These are phyloP conservation scores for Lachancea sp. DNA, from an alignment of 805 yeast genomes.

Conservation along the genomic window DNA sequence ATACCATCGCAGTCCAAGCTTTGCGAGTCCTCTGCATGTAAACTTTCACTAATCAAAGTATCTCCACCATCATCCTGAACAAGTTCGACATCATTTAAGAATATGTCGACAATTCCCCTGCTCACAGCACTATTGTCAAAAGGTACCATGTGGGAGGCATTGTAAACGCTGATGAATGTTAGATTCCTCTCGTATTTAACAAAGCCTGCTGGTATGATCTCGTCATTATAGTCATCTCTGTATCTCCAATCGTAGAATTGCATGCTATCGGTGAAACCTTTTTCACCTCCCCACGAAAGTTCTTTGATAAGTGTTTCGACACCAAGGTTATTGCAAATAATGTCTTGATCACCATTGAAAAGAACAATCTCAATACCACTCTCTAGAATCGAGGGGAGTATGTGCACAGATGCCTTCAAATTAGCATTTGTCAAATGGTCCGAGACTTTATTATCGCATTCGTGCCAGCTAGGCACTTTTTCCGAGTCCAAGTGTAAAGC, in stretches of 20 bases:
- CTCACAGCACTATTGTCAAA: constrained; percentile 66
- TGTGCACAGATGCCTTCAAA: constrained; percentile 53
- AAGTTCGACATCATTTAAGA: constrained; percentile 43
- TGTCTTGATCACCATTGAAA: constrained; percentile 83
- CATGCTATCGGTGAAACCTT: constrained; percentile 28
- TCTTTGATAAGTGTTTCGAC: constrained; percentile 58
- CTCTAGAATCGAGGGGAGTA: constrained; percentile 61
- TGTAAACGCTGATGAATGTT: constrained; percentile 64
- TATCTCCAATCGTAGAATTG: constrained; percentile 39
- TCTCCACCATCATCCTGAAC: constrained; percentile 48
- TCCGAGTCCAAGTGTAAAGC: constrained; percentile 43
- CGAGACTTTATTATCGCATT: constrained; percentile 64
- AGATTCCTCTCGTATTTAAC: constrained; percentile 59
- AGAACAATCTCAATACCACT: constrained; percentile 55
- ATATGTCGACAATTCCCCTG: constrained; percentile 61
- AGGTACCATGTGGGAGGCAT: constrained; percentile 93
- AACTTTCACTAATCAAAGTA: constrained; percentile 29
- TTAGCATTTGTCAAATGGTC: constrained; percentile 42
- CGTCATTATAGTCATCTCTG: constrained; percentile 29
- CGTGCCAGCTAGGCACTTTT: constrained; percentile 54
- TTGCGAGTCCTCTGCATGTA: constrained; percentile 38
- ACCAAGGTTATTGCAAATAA: constrained; percentile 80
- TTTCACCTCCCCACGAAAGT: constrained; percentile 57
- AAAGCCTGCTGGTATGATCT: constrained; percentile 34
- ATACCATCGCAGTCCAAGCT: constrained; percentile 64